Percentiles rank a stretch among this genome's conserved stretches.
Evolutionary conservation across 148 eudicot genomes (phyloP).

Genomic region (Camellia japonica): DNA sequence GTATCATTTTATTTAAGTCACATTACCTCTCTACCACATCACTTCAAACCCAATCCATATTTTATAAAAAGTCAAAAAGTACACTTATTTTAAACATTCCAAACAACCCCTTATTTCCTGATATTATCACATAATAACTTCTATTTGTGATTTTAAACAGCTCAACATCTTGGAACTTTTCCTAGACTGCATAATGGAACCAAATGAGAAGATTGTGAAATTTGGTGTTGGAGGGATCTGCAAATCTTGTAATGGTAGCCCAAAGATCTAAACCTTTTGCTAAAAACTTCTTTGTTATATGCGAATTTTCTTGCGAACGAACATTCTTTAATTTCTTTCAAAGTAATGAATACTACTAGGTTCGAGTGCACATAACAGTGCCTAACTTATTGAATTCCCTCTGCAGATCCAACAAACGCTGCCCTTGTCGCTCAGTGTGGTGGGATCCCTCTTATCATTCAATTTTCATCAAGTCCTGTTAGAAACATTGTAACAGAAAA

Average conservation of each 20-base stretch:
- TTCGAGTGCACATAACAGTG: not conserved
- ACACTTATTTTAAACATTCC: too few species aligned
- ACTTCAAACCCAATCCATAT: too few species aligned
- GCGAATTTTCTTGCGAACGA: not conserved
- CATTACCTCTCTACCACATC: too few species aligned
- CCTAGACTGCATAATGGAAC: slow-evolving; percentile 85
- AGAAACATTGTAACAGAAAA: slow-evolving; percentile 19
- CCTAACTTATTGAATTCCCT: slow-evolving; percentile 37
- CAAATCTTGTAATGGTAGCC: slow-evolving; percentile 61
- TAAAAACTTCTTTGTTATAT: too few species aligned
- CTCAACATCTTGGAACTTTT: slow-evolving; percentile 91
- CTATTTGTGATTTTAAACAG: slow-evolving; percentile 27
- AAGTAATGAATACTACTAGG: not conserved
- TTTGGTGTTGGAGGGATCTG: slow-evolving; percentile 80
- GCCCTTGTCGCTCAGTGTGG: slow-evolving; percentile 19
- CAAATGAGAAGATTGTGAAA: slow-evolving; percentile 68
- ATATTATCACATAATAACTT: not conserved
- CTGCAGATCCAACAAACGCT: slow-evolving; percentile 27
- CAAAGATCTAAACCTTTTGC: slow-evolving; percentile 26
- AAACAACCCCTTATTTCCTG: too few species aligned
- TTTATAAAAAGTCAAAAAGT: too few species aligned
- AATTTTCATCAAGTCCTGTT: slow-evolving; percentile 31
- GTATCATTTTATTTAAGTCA: too few species aligned
- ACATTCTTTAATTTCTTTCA: not conserved
- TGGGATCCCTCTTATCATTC: slow-evolving; percentile 26